Percentiles rank a stretch among this genome's conserved stretches.
Evolutionary conservation across 1,139 yeast species (phyloP).

Genomic region (Candida buenavistaensis): DNA sequence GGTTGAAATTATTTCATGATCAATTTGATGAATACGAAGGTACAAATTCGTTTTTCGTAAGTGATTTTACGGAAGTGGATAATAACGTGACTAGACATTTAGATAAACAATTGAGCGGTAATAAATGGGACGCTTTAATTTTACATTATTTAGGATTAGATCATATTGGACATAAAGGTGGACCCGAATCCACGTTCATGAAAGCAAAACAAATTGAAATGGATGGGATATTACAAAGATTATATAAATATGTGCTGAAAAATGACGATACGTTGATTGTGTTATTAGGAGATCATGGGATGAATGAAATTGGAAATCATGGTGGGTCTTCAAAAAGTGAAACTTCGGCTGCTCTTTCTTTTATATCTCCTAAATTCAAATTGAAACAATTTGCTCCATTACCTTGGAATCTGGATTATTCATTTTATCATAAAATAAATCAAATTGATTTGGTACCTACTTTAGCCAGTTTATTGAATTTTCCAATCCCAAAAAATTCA

Average conservation of each 20-base stretch:
- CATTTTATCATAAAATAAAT: slow-evolving; percentile 55
- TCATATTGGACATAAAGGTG: slow-evolving; percentile 97
- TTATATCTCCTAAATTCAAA: slow-evolving; percentile 62
- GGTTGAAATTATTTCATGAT: slow-evolving; percentile 85
- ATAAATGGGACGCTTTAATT: slow-evolving; percentile 79
- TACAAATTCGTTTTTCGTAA: slow-evolving; percentile 89
- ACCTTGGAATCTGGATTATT: slow-evolving; percentile 38
- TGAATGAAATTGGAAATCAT: slow-evolving; percentile 92
- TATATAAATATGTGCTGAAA: slow-evolving; percentile 45
- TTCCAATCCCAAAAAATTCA: slow-evolving; percentile 85
- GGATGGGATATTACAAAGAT: slow-evolving; percentile 61
- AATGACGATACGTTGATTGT: slow-evolving; percentile 63
- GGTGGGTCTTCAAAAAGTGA: slow-evolving; percentile 95
- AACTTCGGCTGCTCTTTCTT: slow-evolving; percentile 78
- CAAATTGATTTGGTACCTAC: slow-evolving; percentile 94
- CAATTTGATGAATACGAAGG: slow-evolving; percentile 72
- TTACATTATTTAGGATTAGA: slow-evolving; percentile 92
- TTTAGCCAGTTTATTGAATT: slow-evolving; percentile 64
- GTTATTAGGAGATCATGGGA: slow-evolving; percentile 92
- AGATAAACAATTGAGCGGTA: slow-evolving; percentile 47
- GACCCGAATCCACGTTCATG: slow-evolving; percentile 82
- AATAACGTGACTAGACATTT: slow-evolving; percentile 89
- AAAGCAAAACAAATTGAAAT: slow-evolving; percentile 77
- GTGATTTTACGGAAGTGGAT: slow-evolving; percentile 93
- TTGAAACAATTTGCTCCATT: slow-evolving; percentile 37